phyloP scores from a whole-genome alignment of 495 filamentous ascomycete genomes.

The Beverwykella pulmonaria region DNA sequence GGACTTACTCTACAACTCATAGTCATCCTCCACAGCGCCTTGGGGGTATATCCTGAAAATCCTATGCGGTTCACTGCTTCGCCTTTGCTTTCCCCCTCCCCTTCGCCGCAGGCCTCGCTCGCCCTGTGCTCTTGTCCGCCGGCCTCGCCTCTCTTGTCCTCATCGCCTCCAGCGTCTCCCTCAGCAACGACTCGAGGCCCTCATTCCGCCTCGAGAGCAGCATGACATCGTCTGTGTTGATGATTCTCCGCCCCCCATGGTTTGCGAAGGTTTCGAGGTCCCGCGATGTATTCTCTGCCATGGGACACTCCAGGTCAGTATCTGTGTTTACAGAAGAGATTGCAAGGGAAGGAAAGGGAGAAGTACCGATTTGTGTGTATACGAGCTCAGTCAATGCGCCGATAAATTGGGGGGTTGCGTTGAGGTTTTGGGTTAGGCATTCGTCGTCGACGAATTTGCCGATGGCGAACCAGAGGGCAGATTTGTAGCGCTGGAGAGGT shows the following conservation, averaged over 20 bases:
- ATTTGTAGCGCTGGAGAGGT: constrained; percentile 74
- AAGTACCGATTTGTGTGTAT: constrained; percentile 81
- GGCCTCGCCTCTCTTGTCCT: constrained; percentile 34
- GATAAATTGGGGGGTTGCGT: constrained; percentile 95
- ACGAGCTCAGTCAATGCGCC: constrained; percentile 88
- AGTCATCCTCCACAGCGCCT: no score
- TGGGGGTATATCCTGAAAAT: background rate
- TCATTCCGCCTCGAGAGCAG: constrained; percentile 84
- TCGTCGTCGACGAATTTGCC: constrained; percentile 91
- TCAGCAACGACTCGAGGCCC: constrained; percentile 58
- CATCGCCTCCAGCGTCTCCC: constrained; percentile 37
- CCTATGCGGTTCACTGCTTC: constrained; percentile 17
- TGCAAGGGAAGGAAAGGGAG: background rate
- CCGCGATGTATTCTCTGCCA: constrained; percentile 30
- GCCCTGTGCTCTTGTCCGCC: constrained; percentile 10
- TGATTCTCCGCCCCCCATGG: constrained; percentile 81
- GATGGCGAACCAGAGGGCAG: constrained; percentile 87
- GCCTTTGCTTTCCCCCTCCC: constrained; percentile 32
- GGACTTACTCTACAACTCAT: no score
- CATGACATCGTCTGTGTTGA: constrained; percentile 85
- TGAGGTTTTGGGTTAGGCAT: constrained; percentile 71
- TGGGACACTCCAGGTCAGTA: background rate
- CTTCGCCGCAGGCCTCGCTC: background rate
- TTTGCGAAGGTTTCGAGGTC: constrained; percentile 66
- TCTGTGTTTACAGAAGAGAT: background rate